Evolutionary conservation across 371 early-diverging fungal species (phyloP).

Genomic region (Rhizomucor pusillus): DNA sequence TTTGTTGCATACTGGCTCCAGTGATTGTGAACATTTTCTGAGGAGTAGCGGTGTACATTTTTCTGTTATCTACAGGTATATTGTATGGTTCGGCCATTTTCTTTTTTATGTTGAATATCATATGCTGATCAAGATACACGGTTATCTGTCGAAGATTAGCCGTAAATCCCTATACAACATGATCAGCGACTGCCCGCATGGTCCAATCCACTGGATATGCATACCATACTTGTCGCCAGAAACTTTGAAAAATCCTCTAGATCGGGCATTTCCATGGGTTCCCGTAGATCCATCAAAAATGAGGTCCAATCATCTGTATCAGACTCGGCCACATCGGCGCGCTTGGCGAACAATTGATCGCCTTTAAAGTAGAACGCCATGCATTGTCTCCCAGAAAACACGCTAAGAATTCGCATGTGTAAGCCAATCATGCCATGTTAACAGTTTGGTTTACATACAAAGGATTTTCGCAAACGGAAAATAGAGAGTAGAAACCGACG

Average conservation of each 20-base stretch:
- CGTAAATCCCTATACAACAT: constrained; percentile 64
- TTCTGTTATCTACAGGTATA: constrained; percentile 51
- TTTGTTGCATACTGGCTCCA: constrained; percentile 54
- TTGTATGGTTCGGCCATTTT: constrained; percentile 61
- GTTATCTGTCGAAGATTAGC: constrained; percentile 64
- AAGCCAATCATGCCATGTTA: neutral
- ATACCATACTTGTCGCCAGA: constrained; percentile 75
- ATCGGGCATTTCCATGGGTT: constrained; percentile 73
- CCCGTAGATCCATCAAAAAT: constrained; percentile 74
- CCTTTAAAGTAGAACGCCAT: constrained; percentile 92
- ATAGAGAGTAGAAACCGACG: constrained; percentile 85
- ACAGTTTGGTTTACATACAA: constrained; percentile 47
- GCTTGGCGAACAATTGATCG: constrained; percentile 83
- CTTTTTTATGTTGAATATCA: constrained; percentile 63
- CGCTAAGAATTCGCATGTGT: constrained; percentile 25
- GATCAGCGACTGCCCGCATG: neutral
- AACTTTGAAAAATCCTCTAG: constrained; percentile 76
- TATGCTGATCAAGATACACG: constrained; percentile 63
- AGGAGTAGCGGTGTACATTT: constrained; percentile 58
- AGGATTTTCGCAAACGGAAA: constrained; percentile 87
- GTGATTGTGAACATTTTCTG: constrained; percentile 68
- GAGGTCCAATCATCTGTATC: constrained; percentile 63
- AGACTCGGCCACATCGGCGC: constrained; percentile 55
- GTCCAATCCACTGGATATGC: neutral
- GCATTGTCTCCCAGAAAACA: constrained; percentile 68